Evolutionary conservation across 78 protist genomes (phyloP).

Genomic region (Paratrimastix pyriformis): DNA sequence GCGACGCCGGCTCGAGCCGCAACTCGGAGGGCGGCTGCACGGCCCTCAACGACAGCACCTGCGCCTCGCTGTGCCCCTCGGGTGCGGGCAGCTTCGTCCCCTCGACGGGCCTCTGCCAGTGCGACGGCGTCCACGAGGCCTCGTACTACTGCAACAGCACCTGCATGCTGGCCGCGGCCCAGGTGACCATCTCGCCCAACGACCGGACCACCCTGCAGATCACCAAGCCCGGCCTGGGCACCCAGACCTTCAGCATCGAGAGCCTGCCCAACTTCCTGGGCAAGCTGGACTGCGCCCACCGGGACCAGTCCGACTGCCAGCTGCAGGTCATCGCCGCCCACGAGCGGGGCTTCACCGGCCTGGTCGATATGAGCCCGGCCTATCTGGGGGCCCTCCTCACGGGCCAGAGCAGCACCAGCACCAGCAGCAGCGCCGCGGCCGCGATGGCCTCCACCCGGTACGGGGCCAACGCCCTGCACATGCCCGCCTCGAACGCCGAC

Average conservation of each 20-base stretch:
- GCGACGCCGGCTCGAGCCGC: constrained; percentile 22
- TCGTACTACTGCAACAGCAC: background rate
- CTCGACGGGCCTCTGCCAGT: background rate
- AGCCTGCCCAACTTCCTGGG: too few relatives aligned
- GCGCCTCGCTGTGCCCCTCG: background rate
- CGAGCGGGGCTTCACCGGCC: too few relatives aligned
- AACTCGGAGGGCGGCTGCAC: constrained; percentile 31
- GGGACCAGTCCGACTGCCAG: too few relatives aligned
- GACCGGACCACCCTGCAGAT: background rate
- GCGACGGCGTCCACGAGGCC: background rate
- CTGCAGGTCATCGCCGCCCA: too few relatives aligned
- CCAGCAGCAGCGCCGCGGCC: background rate
- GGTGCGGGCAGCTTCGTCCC: background rate
- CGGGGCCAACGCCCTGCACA: too few relatives aligned
- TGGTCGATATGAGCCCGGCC: too few relatives aligned
- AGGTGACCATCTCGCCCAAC: background rate
- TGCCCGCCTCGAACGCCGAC: too few relatives aligned
- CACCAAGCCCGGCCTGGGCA: background rate
- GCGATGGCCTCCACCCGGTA: too few relatives aligned
- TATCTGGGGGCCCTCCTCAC: background rate
- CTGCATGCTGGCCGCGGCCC: background rate
- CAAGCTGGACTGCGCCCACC: too few relatives aligned
- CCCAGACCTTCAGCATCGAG: too few relatives aligned
- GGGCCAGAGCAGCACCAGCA: background rate
- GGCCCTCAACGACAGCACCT: too few relatives aligned